These are phyloP conservation scores for Dillenia suffruticosa DNA, from an alignment of 164 flowering plant genomes.

Conservation along the genomic window DNA sequence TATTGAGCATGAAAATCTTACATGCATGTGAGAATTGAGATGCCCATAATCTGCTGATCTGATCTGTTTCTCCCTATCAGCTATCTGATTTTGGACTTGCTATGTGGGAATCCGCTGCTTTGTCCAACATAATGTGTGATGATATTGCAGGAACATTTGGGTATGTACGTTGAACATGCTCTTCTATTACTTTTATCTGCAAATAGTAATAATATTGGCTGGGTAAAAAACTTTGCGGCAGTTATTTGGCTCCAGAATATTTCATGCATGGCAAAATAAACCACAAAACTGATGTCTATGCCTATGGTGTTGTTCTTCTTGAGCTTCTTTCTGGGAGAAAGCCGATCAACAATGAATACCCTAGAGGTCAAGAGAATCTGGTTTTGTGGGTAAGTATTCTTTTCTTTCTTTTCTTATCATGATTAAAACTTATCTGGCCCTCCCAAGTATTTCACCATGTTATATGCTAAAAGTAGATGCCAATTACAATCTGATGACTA, in stretches of 20 bases:
- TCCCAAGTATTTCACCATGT: too few species aligned
- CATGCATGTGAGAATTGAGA: too few species aligned
- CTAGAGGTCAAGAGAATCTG: conserved; percentile 88
- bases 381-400: conserved; percentile 84
- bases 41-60: conserved; percentile 1
- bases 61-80: conserved; percentile 32
- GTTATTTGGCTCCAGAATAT: conserved; percentile 98
- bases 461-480: too few species aligned
- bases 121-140: conserved; percentile 62
- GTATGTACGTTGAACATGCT: conserved; percentile 31
- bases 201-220: not conserved
- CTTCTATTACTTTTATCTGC: not conserved
- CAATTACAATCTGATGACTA: too few species aligned
- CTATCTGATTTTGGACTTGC: conserved; percentile 97
- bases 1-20: conserved; percentile 3
- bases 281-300: conserved; percentile 88
- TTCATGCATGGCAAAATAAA: conserved; percentile 91
- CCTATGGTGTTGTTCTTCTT: conserved; percentile 95
- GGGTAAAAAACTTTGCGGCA: conserved; percentile 25
- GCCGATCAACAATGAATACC: conserved; percentile 66
- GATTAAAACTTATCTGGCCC: too few species aligned
- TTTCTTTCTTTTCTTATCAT: not conserved
- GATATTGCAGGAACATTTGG: conserved; percentile 98
- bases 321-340: conserved; percentile 95
- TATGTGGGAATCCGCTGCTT: conserved; percentile 62